Percentiles rank a stretch among this genome's conserved stretches.
Conservation (phyloP, 345 rosid genomes). For the Euphorbia peplus region DNA sequence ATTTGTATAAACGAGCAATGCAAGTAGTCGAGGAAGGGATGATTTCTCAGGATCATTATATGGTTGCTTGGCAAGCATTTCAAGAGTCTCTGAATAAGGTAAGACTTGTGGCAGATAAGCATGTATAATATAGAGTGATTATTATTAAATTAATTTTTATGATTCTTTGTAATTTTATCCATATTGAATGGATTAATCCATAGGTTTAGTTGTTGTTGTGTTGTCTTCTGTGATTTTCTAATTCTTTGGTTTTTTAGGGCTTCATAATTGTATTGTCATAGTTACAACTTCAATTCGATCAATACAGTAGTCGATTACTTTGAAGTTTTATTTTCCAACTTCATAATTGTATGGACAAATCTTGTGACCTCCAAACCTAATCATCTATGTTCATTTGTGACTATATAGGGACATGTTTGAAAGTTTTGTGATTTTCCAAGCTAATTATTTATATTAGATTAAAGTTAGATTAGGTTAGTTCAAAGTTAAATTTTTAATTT, state of each 20-base stretch:
- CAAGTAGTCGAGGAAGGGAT: constrained; percentile 35
- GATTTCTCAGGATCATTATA: constrained; percentile 22
- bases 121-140: constrained; percentile 11
- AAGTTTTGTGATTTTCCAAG: too few species aligned
- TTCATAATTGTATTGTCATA: too few species aligned
- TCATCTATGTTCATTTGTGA: too few species aligned
- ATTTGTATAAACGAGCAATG: constrained; percentile 30
- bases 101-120: constrained; percentile 32
- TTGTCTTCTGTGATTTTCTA: background rate
- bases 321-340: too few species aligned
- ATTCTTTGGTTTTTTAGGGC: background rate
- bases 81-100: constrained; percentile 33
- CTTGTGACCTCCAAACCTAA: too few species aligned
- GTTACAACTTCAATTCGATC: too few species aligned
- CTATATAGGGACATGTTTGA: too few species aligned
- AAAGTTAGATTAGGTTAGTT: too few species aligned
- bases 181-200: background rate
- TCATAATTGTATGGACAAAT: too few species aligned
- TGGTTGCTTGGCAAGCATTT: constrained; percentile 36
- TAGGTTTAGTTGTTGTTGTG: background rate
- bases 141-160: background rate
- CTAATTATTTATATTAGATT: too few species aligned
- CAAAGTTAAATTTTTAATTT: too few species aligned
- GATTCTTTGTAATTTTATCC: background rate
- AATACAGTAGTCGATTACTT: too few species aligned